A percentile compares a stretch with the other conserved stretches of the same genome.
Conservation (phyloP, 2,329 filamentous ascomycete species). For the Gnomoniopsis sp. region DNA sequence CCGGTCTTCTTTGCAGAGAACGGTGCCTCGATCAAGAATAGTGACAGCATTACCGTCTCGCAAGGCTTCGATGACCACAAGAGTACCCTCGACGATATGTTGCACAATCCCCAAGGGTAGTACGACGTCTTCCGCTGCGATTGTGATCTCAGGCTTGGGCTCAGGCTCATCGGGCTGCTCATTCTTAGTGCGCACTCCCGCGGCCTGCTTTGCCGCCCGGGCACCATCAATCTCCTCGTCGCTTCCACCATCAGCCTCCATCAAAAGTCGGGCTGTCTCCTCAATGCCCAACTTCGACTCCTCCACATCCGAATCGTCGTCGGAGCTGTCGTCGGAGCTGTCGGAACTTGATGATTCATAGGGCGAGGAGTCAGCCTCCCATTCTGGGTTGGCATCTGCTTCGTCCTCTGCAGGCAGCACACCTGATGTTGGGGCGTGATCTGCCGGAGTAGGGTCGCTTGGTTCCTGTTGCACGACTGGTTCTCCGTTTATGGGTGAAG, state of each 20-base stretch:
- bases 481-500: background rate
- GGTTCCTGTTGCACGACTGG: background rate
- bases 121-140: slow-evolving; percentile 75
- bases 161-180: slow-evolving; percentile 64
- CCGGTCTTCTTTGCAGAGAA: slow-evolving; percentile 75
- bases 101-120: slow-evolving; percentile 72
- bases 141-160: slow-evolving; percentile 73
- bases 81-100: slow-evolving; percentile 71
- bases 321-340: slow-evolving; percentile 57
- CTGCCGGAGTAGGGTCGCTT: background rate
- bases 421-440: background rate
- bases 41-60: slow-evolving; percentile 72
- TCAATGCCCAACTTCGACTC: slow-evolving; percentile 64
- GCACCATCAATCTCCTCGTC: slow-evolving; percentile 68
- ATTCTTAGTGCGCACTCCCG: slow-evolving; percentile 74
- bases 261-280: slow-evolving; percentile 79
- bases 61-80: slow-evolving; percentile 71
- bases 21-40: slow-evolving; percentile 79
- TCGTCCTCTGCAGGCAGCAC: background rate
- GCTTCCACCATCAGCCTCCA: slow-evolving; percentile 76
- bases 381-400: slow-evolving; percentile 60
- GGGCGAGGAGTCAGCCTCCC: slow-evolving; percentile 77
- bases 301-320: slow-evolving; percentile 60
- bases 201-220: slow-evolving; percentile 38
- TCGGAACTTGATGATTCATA: slow-evolving; percentile 66